These are phyloP conservation scores for Aureobasidium sp. DNA, from an alignment of 2,329 filamentous ascomycete genomes.

Conservation along the genomic window DNA sequence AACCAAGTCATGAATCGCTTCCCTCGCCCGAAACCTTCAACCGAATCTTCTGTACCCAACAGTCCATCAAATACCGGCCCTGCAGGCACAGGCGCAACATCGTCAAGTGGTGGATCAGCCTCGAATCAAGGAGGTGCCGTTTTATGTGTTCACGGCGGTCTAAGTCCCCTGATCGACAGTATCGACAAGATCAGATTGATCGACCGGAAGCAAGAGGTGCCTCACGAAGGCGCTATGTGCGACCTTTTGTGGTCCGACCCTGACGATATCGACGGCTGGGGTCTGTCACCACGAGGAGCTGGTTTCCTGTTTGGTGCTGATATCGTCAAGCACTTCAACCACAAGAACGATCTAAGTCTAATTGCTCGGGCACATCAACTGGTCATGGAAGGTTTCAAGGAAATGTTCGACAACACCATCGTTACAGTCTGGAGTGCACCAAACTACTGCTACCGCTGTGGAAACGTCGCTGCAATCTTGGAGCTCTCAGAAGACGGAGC, in stretches of 20 bases:
- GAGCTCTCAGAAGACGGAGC: conserved; percentile 79
- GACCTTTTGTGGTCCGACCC: conserved; percentile 97
- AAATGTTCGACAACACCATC: conserved; percentile 95
- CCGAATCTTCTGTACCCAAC: conserved; percentile 24
- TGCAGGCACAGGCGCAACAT: conserved; percentile 72
- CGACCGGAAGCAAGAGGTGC: conserved; percentile 95
- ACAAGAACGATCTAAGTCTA: conserved; percentile 83
- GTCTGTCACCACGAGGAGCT: conserved; percentile 83
- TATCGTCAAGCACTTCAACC: conserved; percentile 94
- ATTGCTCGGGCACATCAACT: conserved; percentile 94
- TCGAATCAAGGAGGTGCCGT: conserved; percentile 71
- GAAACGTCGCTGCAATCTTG: conserved; percentile 74
- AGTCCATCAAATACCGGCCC: conserved; percentile 47
- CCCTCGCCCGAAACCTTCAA: conserved; percentile 39
- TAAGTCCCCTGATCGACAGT: conserved; percentile 84
- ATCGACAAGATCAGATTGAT: conserved; percentile 93
- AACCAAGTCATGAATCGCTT: conserved; percentile 72
- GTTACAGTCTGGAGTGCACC: conserved; percentile 96
- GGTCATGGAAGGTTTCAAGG: conserved; percentile 99
- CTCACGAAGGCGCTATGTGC: conserved; percentile 98
- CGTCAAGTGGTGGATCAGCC: conserved; percentile 51
- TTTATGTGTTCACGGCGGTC: conserved; percentile 88
- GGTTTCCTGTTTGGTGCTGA: conserved; percentile 94
- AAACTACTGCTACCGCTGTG: conserved; percentile 54
- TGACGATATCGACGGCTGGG: conserved; percentile 97